Base-by-base conservation (phyloP, 108 stramenopile genomes). In the Nannochloropsis salina region DNA sequence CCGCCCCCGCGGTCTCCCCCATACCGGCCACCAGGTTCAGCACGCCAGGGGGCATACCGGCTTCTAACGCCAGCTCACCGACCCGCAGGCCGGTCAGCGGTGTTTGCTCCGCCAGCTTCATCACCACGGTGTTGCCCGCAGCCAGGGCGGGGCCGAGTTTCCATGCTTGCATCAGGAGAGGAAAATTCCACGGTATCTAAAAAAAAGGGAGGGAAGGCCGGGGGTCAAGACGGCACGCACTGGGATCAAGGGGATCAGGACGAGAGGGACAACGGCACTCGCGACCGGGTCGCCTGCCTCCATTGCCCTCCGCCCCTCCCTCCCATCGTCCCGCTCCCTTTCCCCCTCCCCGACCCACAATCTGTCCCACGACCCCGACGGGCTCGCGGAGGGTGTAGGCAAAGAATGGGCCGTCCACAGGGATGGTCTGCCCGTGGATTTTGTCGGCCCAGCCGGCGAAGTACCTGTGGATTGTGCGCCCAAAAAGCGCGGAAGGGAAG, bases 41-140 rank as follows among this genome's bases (percentile, higher is more conserved):
- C 44, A 94, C 94, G 11, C 96, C 97, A 21, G 88, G 87, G 12
- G 97, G 97, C 12, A 98, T 84, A 9, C 97, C 97, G 22, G 95
- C 94, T 82, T 95, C 93, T 6, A 90, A 83, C 43, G 90, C 90
- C 45, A 96, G 90, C 82, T 94, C 84, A 89, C 83, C 93, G 80
- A 94, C 44, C 41, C 83, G 80, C 21, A 94, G 90, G 15, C 94
- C 95, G 12, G 93, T 94, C 47, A 95, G 92, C 8, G 97, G 96
- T 22, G 97, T 94, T 20, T 93, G 93, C 88, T 97, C 97, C 4
- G 96, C 94, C 18, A 96, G 94, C 90, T 99, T 99, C 81, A 97
- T 92, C 82, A 99, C 94, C 83, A 97, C 92, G 83, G 93, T 91
- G 92, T 94, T 94, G 31, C 97, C 97, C 42, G 93, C 94, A 15